Percentiles rank a stretch among this genome's conserved stretches.
Evolutionary conservation across 139 green algal species (phyloP).

Genomic region (Ettlia oleoabundans): DNA sequence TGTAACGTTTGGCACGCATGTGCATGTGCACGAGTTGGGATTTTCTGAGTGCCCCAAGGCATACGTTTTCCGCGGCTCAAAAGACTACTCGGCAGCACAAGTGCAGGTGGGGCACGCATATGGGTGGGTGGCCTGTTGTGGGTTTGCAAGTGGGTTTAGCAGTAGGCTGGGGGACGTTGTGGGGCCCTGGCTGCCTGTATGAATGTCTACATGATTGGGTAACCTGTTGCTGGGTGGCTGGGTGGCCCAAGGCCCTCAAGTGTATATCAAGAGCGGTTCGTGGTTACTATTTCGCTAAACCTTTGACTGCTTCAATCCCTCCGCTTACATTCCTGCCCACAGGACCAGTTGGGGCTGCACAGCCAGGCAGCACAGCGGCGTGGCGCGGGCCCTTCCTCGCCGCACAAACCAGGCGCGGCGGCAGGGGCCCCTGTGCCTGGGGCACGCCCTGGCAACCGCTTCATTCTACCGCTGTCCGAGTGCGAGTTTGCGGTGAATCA

Average conservation of each 20-base stretch:
- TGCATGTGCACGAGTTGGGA: conserved; percentile 98
- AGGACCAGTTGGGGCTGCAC: conserved; percentile 82
- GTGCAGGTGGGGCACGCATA: conserved; percentile 35
- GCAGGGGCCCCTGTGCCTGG: neutral
- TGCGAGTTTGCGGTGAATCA: conserved; percentile 93
- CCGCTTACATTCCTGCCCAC: conserved; percentile 13
- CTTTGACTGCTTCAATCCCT: neutral
- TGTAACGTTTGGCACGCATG: conserved; percentile 96
- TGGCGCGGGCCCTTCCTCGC: conserved; percentile 28
- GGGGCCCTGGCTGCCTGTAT: no score
- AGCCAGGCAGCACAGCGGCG: conserved; percentile 40
- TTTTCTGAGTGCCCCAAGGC: conserved; percentile 89
- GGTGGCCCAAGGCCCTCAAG: no score
- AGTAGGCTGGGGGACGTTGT: no score
- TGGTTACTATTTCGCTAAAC: neutral
- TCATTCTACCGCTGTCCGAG: conserved; percentile 86
- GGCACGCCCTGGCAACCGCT: conserved; percentile 44
- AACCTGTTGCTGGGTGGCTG: no score
- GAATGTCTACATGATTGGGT: no score
- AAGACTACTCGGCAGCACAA: conserved; percentile 82
- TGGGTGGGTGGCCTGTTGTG: neutral
- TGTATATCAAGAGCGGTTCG: no score
- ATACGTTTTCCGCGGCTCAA: conserved; percentile 94
- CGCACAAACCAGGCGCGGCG: neutral
- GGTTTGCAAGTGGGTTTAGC: no score